These are phyloP conservation scores for Harringtonia lauricola DNA, from an alignment of 2,329 filamentous ascomycete species.

Conservation along the genomic window DNA sequence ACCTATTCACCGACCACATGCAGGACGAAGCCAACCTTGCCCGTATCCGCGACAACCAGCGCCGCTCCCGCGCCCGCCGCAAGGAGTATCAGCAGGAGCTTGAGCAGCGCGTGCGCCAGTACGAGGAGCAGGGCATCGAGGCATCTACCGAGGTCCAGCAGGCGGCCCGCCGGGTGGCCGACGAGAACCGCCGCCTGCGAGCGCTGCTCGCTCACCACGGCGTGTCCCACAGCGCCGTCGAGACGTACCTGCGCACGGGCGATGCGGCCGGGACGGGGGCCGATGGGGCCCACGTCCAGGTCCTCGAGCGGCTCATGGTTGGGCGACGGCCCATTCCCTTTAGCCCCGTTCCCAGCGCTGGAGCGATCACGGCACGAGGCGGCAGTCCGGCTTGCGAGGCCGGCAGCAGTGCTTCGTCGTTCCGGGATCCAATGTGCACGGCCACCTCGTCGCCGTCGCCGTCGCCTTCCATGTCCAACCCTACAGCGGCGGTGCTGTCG, in stretches of 20 bases:
- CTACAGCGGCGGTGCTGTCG: not conserved
- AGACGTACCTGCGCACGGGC: conserved; percentile 22
- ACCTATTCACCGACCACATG: not conserved
- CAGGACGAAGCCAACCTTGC: conserved; percentile 21
- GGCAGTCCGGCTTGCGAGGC: not conserved
- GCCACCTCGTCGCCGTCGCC: not conserved
- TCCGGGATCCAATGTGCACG: not conserved
- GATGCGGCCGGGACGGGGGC: not conserved
- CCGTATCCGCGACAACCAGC: conserved; percentile 66
- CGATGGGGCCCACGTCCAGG: conserved; percentile 1
- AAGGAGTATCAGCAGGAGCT: conserved; percentile 65
- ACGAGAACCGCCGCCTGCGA: conserved; percentile 57
- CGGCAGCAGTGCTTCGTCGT: not conserved
- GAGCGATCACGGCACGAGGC: too few relatives aligned
- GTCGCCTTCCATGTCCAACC: not conserved
- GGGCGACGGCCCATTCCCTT: conserved; percentile 15
- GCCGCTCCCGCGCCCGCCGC: conserved; percentile 60
- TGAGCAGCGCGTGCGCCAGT: conserved; percentile 51
- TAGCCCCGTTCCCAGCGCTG: not conserved
- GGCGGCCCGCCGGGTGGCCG: conserved; percentile 55
- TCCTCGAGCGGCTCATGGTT: conserved; percentile 24
- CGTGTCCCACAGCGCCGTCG: conserved; percentile 43
- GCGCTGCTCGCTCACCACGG: conserved; percentile 47
- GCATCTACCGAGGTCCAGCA: conserved; percentile 62
- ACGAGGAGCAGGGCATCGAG: conserved; percentile 54